Percentiles rank a stretch among this genome's conserved stretches.
Evolutionary conservation across 345 rosid species (phyloP).

Genomic region (Bretschneidera sinensis): DNA sequence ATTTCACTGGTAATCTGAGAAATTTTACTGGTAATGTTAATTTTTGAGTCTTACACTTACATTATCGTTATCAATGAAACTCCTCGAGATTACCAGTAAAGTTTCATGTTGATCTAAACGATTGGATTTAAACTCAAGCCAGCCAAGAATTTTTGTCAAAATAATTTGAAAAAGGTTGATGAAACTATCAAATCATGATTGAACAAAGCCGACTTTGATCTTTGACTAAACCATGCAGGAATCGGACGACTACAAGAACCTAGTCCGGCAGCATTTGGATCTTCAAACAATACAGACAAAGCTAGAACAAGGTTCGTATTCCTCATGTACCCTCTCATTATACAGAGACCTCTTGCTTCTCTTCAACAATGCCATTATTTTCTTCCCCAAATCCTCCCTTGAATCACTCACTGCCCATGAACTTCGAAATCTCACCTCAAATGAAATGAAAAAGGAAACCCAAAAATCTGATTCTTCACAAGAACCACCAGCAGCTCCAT

Average conservation of each 20-base stretch:
- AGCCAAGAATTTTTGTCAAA: no score
- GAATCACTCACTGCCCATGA: constrained; percentile 49
- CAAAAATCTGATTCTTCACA: constrained; percentile 15
- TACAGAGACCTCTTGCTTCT: constrained; percentile 67
- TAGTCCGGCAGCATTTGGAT: constrained; percentile 60
- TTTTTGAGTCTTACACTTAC: no score
- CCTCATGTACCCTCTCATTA: constrained; percentile 34
- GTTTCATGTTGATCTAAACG: no score
- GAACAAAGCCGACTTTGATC: no score
- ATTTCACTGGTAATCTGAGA: no score
- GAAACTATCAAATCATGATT: no score
- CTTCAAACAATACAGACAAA: constrained; percentile 44
- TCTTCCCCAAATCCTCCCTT: constrained; percentile 45
- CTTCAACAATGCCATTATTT: constrained; percentile 53
- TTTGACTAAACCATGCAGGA: constrained; percentile 49
- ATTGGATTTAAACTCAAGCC: no score
- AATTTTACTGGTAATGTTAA: no score
- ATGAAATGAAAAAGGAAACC: constrained; percentile 32
- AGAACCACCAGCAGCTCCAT: constrained; percentile 9
- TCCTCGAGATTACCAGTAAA: no score
- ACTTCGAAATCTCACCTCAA: constrained; percentile 37
- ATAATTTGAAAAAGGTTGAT: no score
- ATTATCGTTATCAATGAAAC: no score
- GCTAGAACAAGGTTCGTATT: constrained; percentile 43
- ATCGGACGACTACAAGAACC: constrained; percentile 31